Evolutionary conservation across 1,284 basidiomycete genomes (phyloP).

Genomic region (Rhodotorula sp.): DNA sequence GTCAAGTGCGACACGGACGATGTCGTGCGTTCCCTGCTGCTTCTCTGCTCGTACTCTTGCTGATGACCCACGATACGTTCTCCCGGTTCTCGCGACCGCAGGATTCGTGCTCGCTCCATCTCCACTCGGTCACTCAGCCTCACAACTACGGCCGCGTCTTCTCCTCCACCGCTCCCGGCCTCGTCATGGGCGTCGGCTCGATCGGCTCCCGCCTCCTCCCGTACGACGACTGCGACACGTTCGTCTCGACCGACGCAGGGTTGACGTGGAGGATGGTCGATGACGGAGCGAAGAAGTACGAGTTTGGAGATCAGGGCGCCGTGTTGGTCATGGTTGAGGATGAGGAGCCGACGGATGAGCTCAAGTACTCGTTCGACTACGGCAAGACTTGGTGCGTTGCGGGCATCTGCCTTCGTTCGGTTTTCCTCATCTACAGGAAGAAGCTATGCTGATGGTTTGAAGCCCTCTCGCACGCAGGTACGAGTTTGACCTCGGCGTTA

Average conservation of each 20-base stretch:
- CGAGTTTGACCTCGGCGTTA: conserved; percentile 67
- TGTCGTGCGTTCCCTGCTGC: conserved; percentile 40
- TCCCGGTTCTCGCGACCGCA: conserved; percentile 24
- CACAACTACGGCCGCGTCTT: conserved; percentile 93
- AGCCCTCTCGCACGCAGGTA: conserved; percentile 56
- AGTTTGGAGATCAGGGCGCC: conserved; percentile 86
- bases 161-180: conserved; percentile 88
- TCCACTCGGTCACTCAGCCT: conserved; percentile 84
- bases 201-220: conserved; percentile 68
- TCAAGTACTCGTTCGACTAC: conserved; percentile 81
- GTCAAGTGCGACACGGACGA: conserved; percentile 65
- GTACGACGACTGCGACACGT: conserved; percentile 91
- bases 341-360: conserved; percentile 70
- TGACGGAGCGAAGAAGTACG: conserved; percentile 83
- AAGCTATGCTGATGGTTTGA: neutral
- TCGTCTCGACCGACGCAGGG: conserved; percentile 86
- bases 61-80: neutral
- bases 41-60: neutral
- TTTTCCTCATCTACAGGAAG: neutral
- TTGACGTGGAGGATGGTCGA: conserved; percentile 78
- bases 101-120: conserved; percentile 74
- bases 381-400: conserved; percentile 74
- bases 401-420: neutral
- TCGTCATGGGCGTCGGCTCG: conserved; percentile 91
- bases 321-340: conserved; percentile 83